Evolutionary conservation across 495 filamentous ascomycete species (phyloP).

Genomic region (Lepraria neglecta): DNA sequence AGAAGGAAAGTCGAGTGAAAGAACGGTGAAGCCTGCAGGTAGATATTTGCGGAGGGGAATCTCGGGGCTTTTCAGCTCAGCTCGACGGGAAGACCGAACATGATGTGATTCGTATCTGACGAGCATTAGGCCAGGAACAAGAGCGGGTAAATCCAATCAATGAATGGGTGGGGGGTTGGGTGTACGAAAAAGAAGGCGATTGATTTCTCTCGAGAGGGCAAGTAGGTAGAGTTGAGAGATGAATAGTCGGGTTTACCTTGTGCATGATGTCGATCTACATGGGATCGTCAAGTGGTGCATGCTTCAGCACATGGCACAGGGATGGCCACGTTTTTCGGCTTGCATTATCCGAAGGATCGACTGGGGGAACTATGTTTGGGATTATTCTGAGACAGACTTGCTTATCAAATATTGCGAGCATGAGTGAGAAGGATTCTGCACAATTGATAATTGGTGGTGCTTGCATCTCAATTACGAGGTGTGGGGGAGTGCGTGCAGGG

Average conservation of each 20-base stretch:
- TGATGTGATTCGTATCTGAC: constrained; percentile 4
- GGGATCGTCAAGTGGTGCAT: constrained; percentile 18
- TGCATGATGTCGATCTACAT: constrained; percentile 10
- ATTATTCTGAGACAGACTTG: neutral
- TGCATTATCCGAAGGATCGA: constrained; percentile 5
- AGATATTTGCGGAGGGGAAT: neutral
- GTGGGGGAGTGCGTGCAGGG: neutral
- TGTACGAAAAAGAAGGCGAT: neutral
- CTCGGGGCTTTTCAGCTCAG: constrained; percentile 12
- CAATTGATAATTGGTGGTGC: neutral
- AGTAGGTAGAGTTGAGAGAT: neutral
- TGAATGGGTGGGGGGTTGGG: neutral
- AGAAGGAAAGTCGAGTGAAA: neutral
- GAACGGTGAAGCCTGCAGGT: neutral
- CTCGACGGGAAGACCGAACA: constrained; percentile 1
- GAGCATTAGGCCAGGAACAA: constrained; percentile 5
- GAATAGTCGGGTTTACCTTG: constrained; percentile 6
- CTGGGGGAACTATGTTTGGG: constrained; percentile 16
- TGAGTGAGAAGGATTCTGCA: neutral
- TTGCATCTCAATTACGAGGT: neutral
- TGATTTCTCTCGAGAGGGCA: too few relatives aligned
- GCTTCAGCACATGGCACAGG: constrained; percentile 21
- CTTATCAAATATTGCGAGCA: neutral
- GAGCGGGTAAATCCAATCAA: neutral
- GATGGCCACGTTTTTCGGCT: constrained; percentile 21